A percentile compares a stretch with the other conserved stretches of the same genome.
These are phyloP conservation scores for Amesomyces nigricolor DNA, from an alignment of 2,329 filamentous ascomycete species.

Conservation along the genomic window DNA sequence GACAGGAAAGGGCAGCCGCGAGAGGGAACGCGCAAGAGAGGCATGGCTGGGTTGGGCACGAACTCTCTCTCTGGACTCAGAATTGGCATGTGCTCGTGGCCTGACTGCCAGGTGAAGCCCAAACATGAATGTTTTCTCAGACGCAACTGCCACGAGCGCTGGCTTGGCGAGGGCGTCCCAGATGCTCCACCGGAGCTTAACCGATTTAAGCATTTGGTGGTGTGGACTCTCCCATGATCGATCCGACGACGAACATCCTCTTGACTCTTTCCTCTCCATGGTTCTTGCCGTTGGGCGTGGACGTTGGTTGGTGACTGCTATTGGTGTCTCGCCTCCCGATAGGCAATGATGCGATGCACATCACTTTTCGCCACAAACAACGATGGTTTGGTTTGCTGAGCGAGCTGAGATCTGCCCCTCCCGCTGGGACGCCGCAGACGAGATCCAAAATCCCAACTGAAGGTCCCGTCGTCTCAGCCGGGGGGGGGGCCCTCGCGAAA, in stretches of 20 bases:
- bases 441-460: neutral
- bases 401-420: slow-evolving; percentile 6
- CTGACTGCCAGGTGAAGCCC: too few relatives aligned
- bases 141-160: too few relatives aligned
- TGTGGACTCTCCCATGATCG: slow-evolving; percentile 1
- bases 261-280: neutral
- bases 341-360: neutral
- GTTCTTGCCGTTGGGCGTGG: neutral
- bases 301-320: neutral
- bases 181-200: slow-evolving; percentile 3
- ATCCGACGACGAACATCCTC: neutral
- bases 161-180: neutral
- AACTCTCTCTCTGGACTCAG: too few relatives aligned
- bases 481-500: neutral
- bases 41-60: too few relatives aligned
- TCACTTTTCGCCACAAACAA: slow-evolving; percentile 7
- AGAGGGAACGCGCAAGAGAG: neutral
- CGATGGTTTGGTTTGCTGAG: neutral
- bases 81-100: too few relatives aligned
- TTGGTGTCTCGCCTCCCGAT: neutral
- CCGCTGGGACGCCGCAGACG: neutral
- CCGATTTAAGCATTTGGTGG: slow-evolving; percentile 3
- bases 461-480: neutral
- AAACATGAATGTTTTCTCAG: too few relatives aligned
- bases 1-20: neutral